phyloP scores from a whole-genome alignment of 768 basidiomycete species.

The Crepidotus variabilis region DNA sequence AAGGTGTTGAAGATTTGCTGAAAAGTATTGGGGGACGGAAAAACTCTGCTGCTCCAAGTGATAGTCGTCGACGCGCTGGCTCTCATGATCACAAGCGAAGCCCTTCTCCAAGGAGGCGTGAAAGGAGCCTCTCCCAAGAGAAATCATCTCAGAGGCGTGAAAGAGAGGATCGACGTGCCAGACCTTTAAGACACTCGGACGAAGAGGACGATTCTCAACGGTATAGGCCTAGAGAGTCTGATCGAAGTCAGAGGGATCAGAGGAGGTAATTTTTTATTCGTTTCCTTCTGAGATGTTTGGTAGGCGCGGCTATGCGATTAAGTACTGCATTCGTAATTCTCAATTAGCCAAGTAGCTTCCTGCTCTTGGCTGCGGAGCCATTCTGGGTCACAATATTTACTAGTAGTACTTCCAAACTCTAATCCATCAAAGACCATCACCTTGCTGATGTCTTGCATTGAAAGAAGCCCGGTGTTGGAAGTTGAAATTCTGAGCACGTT shows the following conservation, averaged over 20 bases:
- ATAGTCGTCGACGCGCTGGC: slow-evolving; percentile 10
- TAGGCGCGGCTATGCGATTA: too few relatives aligned
- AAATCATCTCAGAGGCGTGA: slow-evolving; percentile 9
- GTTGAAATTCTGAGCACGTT: too few relatives aligned
- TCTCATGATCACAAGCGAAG: slow-evolving; percentile 15
- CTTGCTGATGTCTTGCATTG: too few relatives aligned
- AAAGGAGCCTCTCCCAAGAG: slow-evolving; percentile 12
- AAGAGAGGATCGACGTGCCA: slow-evolving; percentile 6
- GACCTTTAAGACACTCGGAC: slow-evolving; percentile 11
- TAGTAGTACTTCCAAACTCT: too few relatives aligned
- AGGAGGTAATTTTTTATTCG: too few relatives aligned
- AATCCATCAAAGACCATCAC: too few relatives aligned
- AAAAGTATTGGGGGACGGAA: slow-evolving; percentile 37
- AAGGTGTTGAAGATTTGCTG: slow-evolving; percentile 66
- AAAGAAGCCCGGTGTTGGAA: too few relatives aligned
- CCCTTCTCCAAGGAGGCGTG: slow-evolving; percentile 19
- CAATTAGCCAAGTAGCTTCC: too few relatives aligned
- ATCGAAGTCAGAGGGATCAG: background rate
- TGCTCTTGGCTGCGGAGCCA: too few relatives aligned
- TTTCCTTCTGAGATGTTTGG: too few relatives aligned
- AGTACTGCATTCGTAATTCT: too few relatives aligned
- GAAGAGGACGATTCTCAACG: slow-evolving; percentile 11
- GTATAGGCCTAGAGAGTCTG: background rate
- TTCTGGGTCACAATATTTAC: too few relatives aligned
- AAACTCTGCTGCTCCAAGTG: slow-evolving; percentile 9